These are phyloP conservation scores for Cadophora sp. DNA, from an alignment of 2,329 filamentous ascomycete genomes.

Conservation along the genomic window DNA sequence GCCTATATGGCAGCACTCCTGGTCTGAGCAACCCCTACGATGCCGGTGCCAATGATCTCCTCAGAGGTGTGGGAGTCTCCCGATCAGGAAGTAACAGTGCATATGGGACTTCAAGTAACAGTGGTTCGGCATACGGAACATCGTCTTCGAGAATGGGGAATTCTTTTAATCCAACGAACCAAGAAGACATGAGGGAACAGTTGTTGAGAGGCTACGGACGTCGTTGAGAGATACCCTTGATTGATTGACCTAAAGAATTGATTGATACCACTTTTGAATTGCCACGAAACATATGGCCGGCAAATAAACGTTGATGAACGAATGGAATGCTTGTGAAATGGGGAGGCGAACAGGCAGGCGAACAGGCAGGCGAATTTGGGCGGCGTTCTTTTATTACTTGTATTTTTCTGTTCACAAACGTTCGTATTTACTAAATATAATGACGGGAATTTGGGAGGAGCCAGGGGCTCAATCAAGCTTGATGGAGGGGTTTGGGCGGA, in stretches of 20 bases:
- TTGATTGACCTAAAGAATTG: slow-evolving; percentile 4
- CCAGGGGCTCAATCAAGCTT: background rate
- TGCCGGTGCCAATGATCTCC: slow-evolving; percentile 30
- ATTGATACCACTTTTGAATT: slow-evolving; percentile 17
- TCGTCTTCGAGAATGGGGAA: slow-evolving; percentile 25
- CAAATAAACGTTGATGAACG: background rate
- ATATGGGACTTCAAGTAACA: slow-evolving; percentile 25
- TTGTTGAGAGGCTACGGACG: slow-evolving; percentile 37
- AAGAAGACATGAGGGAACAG: slow-evolving; percentile 39
- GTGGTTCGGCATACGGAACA: background rate
- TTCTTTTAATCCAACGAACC: slow-evolving; percentile 31
- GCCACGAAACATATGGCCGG: background rate
- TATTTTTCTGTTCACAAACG: slow-evolving; percentile 12
- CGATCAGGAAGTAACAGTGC: slow-evolving; percentile 21
- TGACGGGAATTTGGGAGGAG: slow-evolving; percentile 3
- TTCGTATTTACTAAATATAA: slow-evolving; percentile 21
- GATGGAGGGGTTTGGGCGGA: background rate
- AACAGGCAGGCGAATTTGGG: slow-evolving; percentile 2
- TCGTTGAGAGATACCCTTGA: slow-evolving; percentile 24
- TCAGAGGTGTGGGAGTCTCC: slow-evolving; percentile 29
- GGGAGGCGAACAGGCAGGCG: background rate
- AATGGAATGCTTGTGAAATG: background rate
- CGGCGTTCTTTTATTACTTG: slow-evolving; percentile 16
- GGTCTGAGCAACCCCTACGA: slow-evolving; percentile 35
- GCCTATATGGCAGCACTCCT: slow-evolving; percentile 35